These are phyloP conservation scores for Candida tallmaniae DNA, from an alignment of 805 yeast genomes.

Conservation along the genomic window DNA sequence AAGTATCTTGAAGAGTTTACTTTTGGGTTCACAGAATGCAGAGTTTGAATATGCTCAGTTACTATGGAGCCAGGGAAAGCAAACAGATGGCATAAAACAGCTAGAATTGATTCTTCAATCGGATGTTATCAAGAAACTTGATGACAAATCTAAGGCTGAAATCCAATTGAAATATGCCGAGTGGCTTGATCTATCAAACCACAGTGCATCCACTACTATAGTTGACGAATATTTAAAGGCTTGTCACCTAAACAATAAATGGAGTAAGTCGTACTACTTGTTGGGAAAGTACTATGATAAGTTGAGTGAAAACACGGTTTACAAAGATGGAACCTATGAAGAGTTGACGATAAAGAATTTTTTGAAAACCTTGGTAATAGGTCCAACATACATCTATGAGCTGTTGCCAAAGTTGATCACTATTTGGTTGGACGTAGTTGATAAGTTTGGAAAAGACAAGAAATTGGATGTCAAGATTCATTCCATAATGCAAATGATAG, in stretches of 20 bases:
- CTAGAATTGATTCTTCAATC: constrained; percentile 39
- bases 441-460: constrained; percentile 17
- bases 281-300: constrained; percentile 78
- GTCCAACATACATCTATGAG: constrained; percentile 69
- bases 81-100: constrained; percentile 72
- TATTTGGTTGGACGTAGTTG: constrained; percentile 80
- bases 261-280: constrained; percentile 79
- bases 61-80: constrained; percentile 87
- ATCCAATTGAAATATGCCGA: constrained; percentile 75
- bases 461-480: constrained; percentile 24
- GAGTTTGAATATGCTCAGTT: constrained; percentile 76
- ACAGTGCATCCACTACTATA: constrained; percentile 70
- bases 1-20: constrained; percentile 58
- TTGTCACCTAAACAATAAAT: constrained; percentile 46
- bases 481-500: constrained; percentile 3
- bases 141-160: constrained; percentile 23
- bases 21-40: constrained; percentile 33
- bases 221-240: constrained; percentile 64
- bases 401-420: constrained; percentile 87
- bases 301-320: constrained; percentile 62
- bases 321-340: constrained; percentile 48
- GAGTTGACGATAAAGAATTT: constrained; percentile 52
- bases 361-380: constrained; percentile 54
- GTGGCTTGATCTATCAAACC: constrained; percentile 86
- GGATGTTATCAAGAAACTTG: constrained; percentile 3